Conservation (phyloP, 2,329 filamentous ascomycete genomes). For the Penicillium sp. region DNA sequence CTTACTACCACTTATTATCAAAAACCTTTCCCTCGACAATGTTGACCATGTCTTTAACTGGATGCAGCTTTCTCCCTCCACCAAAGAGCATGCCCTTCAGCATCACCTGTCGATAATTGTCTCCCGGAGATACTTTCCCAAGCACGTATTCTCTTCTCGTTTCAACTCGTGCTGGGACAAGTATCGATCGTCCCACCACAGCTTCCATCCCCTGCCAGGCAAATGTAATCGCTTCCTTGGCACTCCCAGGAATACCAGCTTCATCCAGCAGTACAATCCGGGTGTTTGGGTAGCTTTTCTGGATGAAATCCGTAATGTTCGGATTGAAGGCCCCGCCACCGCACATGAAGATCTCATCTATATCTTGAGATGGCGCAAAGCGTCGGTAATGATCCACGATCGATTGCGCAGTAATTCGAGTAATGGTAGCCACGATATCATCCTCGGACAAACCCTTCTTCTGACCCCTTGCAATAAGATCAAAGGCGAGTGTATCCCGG, state of each 20-base stretch:
- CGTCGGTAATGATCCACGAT: slow-evolving; percentile 42
- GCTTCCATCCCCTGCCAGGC: slow-evolving; percentile 59
- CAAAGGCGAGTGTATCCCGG: slow-evolving; percentile 51
- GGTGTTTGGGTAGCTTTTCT: slow-evolving; percentile 46
- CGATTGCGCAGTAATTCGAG: slow-evolving; percentile 55
- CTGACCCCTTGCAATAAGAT: slow-evolving; percentile 47
- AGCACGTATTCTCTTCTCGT: slow-evolving; percentile 49
- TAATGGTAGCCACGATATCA: slow-evolving; percentile 56
- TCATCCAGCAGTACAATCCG: slow-evolving; percentile 54
- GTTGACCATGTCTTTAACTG: slow-evolving; percentile 50
- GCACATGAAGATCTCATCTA: slow-evolving; percentile 58
- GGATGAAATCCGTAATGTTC: slow-evolving; percentile 53
- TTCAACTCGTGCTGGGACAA: slow-evolving; percentile 51
- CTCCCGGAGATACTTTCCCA: slow-evolving; percentile 52
- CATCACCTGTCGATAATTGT: slow-evolving; percentile 53
- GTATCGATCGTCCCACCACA: slow-evolving; percentile 51
- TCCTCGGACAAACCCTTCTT: slow-evolving; percentile 44
- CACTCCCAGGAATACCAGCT: slow-evolving; percentile 52
- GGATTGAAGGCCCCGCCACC: slow-evolving; percentile 56
- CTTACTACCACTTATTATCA: slow-evolving; percentile 42
- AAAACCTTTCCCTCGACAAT: slow-evolving; percentile 47
- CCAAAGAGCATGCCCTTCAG: slow-evolving; percentile 51
- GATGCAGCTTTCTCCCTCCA: slow-evolving; percentile 40
- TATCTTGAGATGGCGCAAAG: slow-evolving; percentile 45
- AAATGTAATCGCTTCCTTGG: slow-evolving; percentile 58